Evolutionary conservation across 352 stramenopile species (phyloP).

Genomic region (Globisporangium alternatum): DNA sequence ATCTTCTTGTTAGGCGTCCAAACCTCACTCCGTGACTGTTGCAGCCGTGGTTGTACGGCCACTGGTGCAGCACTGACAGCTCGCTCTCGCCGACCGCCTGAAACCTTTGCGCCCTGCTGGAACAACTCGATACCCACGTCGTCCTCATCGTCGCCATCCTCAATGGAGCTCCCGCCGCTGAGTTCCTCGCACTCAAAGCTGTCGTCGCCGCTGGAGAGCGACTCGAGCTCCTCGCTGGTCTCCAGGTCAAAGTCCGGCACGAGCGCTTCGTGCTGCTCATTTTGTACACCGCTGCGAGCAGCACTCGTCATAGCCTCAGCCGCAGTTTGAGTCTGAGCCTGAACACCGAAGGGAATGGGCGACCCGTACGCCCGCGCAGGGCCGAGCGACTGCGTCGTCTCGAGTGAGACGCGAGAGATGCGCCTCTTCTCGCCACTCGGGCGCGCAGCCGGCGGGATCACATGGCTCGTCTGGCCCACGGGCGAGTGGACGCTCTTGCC

Average conservation of each 20-base stretch:
- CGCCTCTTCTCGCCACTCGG: slow-evolving; percentile 5
- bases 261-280: neutral
- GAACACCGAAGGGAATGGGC: neutral
- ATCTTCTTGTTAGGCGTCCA: slow-evolving; percentile 46
- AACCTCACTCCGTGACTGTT: neutral
- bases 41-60: neutral
- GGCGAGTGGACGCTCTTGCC: slow-evolving; percentile 26
- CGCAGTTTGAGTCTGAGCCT: no score
- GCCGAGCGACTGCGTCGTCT: neutral
- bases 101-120: neutral
- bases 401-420: neutral
- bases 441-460: slow-evolving; percentile 6
- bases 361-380: neutral
- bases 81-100: neutral
- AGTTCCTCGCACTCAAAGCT: slow-evolving; percentile 78
- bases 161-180: slow-evolving; percentile 20
- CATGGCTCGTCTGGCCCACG: neutral
- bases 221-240: slow-evolving; percentile 14
- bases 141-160: slow-evolving; percentile 6
- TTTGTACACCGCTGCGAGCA: neutral
- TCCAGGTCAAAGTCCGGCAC: slow-evolving; percentile 10
- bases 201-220: slow-evolving; percentile 33
- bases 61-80: neutral
- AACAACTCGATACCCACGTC: neutral
- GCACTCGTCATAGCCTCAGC: neutral